Evolutionary conservation across 2,329 filamentous ascomycete genomes (phyloP).

Genomic region (Tolypocladium amazonense): DNA sequence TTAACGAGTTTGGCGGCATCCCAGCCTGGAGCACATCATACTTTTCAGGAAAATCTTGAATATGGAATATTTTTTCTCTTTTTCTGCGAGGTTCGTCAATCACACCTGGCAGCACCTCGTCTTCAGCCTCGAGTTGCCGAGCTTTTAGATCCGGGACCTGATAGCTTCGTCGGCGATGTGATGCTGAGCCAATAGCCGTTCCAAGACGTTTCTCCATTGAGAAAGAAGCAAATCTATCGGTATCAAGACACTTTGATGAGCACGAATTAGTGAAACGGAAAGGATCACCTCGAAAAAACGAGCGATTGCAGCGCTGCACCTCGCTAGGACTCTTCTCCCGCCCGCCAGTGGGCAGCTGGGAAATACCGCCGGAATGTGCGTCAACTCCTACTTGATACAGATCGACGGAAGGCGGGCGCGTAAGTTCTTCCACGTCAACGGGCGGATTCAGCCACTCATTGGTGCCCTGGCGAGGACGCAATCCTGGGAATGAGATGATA

Average conservation of each 20-base stretch:
- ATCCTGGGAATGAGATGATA: constrained; percentile 24
- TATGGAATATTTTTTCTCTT: constrained; percentile 13
- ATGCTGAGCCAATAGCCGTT: constrained; percentile 12
- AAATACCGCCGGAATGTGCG: constrained; percentile 12
- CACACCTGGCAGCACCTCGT: constrained; percentile 12
- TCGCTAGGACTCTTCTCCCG: constrained; percentile 6
- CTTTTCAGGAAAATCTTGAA: constrained; percentile 7
- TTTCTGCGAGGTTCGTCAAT: constrained; percentile 17
- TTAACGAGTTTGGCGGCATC: background rate
- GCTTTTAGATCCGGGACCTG: constrained; percentile 5
- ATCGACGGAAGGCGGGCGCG: constrained; percentile 2
- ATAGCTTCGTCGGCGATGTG: constrained; percentile 15
- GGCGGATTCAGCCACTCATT: constrained; percentile 19
- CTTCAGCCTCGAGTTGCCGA: constrained; percentile 3
- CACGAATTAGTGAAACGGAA: constrained; percentile 5
- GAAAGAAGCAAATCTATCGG: background rate
- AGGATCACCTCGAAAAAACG: constrained; percentile 13
- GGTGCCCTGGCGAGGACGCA: constrained; percentile 20
- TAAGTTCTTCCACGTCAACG: constrained; percentile 7
- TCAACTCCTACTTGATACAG: constrained; percentile 20
- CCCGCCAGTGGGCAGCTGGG: constrained; percentile 1
- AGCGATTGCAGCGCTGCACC: constrained; percentile 5
- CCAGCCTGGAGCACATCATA: background rate
- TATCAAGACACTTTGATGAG: background rate
- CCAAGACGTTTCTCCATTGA: constrained; percentile 10